A percentile compares a stretch with the other conserved stretches of the same genome.
phyloP scores from a whole-genome alignment of 164 flowering plant species.

The Piper betle region DNA sequence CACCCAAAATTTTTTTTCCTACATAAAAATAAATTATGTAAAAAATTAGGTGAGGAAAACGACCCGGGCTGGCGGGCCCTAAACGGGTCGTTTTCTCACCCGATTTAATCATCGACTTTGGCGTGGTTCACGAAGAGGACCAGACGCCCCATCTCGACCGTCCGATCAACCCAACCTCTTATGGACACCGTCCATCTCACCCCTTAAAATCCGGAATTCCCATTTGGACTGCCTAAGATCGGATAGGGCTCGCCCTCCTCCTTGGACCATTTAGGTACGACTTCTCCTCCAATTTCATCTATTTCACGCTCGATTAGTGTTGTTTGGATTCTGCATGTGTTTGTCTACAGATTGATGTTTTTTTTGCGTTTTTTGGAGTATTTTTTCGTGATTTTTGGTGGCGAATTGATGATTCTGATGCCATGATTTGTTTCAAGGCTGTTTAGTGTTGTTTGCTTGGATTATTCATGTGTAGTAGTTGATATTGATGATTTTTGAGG shows the following conservation, averaged over 20 bases:
- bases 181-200: neutral
- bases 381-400: neutral
- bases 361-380: neutral
- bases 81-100: neutral
- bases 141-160: neutral
- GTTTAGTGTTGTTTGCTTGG: neutral
- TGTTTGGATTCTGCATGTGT: neutral
- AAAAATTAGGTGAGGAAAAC: too few species aligned
- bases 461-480: neutral
- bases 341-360: neutral
- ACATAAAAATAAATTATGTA: too few species aligned
- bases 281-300: neutral
- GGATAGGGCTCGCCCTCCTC: neutral
- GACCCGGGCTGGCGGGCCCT: neutral
- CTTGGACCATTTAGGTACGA: neutral
- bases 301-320: neutral
- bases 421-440: neutral
- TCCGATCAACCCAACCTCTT: neutral
- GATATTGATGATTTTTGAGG: neutral
- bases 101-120: neutral
- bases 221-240: neutral
- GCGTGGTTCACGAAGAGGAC: slow-evolving; percentile 3
- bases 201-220: neutral
- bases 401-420: neutral
- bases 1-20: too few species aligned